Conservation (phyloP, 2,329 filamentous ascomycete species). For the Phaeosphaeria sp. region DNA sequence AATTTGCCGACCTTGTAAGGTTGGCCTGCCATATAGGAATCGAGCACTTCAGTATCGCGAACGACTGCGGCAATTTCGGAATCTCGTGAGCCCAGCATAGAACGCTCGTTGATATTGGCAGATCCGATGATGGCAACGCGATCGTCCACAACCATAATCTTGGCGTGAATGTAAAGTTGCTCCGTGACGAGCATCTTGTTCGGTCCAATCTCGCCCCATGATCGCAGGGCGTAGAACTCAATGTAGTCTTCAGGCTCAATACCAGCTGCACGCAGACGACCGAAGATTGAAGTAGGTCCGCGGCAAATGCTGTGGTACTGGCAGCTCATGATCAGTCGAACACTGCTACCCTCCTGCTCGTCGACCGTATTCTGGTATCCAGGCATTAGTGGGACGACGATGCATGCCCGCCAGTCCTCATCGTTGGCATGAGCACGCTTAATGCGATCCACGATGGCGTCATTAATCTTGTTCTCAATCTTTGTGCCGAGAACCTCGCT, state of each 20-base stretch:
- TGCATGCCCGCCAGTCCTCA: conserved; percentile 88
- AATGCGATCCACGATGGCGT: conserved; percentile 91
- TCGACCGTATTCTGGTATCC: conserved; percentile 98
- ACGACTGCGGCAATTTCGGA: conserved; percentile 92
- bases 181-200: conserved; percentile 87
- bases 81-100: conserved; percentile 89
- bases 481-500: conserved; percentile 86
- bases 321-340: conserved; percentile 94
- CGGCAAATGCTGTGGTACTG: conserved; percentile 96
- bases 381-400: conserved; percentile 95
- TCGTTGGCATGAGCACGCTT: conserved; percentile 81
- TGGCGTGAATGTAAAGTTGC: conserved; percentile 97
- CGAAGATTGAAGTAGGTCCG: conserved; percentile 91
- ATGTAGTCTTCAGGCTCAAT: conserved; percentile 97
- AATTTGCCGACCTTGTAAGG: conserved; percentile 92
- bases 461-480: conserved; percentile 92
- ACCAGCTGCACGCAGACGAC: conserved; percentile 75
- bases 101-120: conserved; percentile 98
- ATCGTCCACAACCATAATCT: conserved; percentile 95
- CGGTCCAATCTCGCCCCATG: conserved; percentile 89
- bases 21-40: conserved; percentile 87
- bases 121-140: conserved; percentile 92
- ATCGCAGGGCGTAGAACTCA: conserved; percentile 88
- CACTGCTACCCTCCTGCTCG: conserved; percentile 90
- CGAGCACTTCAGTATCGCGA: conserved; percentile 89